phyloP scores from a whole-genome alignment of 2,329 filamentous ascomycete genomes.

The Penicillium sp. region DNA sequence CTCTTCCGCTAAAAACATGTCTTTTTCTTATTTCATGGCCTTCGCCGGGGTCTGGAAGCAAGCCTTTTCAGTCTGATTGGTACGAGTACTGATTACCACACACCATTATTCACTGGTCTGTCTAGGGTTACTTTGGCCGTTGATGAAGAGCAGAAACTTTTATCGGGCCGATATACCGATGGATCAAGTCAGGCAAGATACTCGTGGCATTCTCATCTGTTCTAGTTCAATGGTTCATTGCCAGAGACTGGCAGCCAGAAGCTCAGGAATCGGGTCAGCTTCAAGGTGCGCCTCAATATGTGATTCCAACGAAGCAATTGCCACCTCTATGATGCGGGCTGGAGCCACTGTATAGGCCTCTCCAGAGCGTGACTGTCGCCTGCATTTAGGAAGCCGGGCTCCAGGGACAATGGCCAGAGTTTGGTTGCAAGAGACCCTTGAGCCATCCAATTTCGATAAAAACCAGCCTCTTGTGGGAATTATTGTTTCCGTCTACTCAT shows the following conservation, averaged over 20 bases:
- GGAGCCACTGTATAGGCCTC: background rate
- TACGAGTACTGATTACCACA: background rate
- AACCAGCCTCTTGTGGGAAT: background rate
- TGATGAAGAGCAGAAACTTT: background rate
- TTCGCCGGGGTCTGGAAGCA: background rate
- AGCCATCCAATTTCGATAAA: background rate
- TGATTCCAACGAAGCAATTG: background rate
- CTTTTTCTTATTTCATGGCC: background rate
- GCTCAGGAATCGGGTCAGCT: background rate
- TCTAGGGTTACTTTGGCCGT: too few species aligned
- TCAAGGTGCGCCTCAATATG: too few species aligned
- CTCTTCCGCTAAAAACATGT: too few species aligned
- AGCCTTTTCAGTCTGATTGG: background rate
- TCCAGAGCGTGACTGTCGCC: background rate
- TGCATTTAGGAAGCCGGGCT: background rate
- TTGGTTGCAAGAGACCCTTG: background rate
- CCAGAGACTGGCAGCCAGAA: background rate
- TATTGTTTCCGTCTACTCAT: too few species aligned
- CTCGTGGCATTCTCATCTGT: background rate
- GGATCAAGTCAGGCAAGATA: background rate
- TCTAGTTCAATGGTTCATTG: background rate
- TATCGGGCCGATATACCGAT: background rate
- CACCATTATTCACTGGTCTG: background rate
- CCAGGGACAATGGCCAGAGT: background rate
- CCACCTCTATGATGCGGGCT: background rate